Evolutionary conservation across 129 eudicot genomes (phyloP).

Genomic region (Flaveria robusta): DNA sequence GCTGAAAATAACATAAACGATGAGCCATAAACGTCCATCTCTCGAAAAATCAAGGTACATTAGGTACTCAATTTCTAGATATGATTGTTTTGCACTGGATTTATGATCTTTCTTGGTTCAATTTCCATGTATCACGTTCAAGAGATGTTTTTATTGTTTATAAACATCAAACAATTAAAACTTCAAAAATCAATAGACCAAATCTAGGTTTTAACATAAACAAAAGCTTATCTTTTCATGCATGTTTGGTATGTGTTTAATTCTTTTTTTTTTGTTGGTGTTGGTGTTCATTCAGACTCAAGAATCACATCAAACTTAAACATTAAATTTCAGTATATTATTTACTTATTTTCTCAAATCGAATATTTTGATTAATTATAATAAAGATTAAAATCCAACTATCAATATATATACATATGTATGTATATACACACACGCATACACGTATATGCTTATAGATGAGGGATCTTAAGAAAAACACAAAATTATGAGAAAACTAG

Average conservation of each 20-base stretch:
- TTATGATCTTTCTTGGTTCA: neutral
- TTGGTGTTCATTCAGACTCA: neutral
- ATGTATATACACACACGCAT: too few species aligned
- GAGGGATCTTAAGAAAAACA: too few species aligned
- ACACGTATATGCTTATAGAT: too few species aligned
- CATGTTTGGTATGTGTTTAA: neutral
- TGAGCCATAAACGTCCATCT: neutral
- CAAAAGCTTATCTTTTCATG: neutral
- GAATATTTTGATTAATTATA: neutral
- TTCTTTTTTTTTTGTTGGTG: neutral
- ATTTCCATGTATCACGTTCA: neutral
- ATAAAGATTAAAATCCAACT: neutral
- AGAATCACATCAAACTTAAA: slow-evolving; percentile 1
- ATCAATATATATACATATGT: too few species aligned
- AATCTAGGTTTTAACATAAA: slow-evolving; percentile 18
- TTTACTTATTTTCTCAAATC: neutral
- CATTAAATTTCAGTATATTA: neutral
- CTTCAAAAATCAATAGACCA: neutral
- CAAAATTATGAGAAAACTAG: too few species aligned
- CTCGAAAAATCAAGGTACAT: slow-evolving; percentile 16
- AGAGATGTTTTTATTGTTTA: neutral
- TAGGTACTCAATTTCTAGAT: neutral
- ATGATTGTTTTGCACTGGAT: neutral
- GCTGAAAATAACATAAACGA: neutral
- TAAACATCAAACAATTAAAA: neutral